Percentiles rank a stretch among this genome's conserved stretches.
phyloP scores from a whole-genome alignment of 2,329 filamentous ascomycete species.

The Mariannaea sp. region DNA sequence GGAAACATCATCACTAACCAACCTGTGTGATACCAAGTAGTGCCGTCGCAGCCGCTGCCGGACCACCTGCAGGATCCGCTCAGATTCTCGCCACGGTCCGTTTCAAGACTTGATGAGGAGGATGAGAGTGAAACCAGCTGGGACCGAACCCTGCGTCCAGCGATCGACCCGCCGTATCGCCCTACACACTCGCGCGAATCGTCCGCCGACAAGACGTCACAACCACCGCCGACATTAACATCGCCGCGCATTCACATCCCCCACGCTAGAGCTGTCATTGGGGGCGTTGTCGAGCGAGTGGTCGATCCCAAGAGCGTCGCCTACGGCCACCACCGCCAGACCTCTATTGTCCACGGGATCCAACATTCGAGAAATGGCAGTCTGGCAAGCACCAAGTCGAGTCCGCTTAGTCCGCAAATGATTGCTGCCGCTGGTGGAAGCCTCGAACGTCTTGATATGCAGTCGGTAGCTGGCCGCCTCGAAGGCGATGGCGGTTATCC shows the following conservation, averaged over 20 bases:
- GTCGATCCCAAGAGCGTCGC: conserved; percentile 58
- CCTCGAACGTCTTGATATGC: conserved; percentile 58
- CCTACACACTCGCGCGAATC: conserved; percentile 62
- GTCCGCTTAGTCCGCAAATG: conserved; percentile 85
- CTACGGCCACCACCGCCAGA: conserved; percentile 92
- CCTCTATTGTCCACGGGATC: conserved; percentile 94
- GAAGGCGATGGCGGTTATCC: conserved; percentile 49
- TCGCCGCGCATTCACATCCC: conserved; percentile 49
- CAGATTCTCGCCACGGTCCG: conserved; percentile 57
- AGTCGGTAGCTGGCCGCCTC: conserved; percentile 49
- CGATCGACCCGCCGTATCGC: conserved; percentile 49
- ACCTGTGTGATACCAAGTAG: conserved; percentile 44
- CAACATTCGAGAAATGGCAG: conserved; percentile 93
- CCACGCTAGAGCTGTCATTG: conserved; percentile 48
- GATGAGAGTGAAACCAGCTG: conserved; percentile 56
- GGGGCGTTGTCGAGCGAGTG: conserved; percentile 55
- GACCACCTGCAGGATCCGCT: conserved; percentile 58
- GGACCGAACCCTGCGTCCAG: conserved; percentile 57
- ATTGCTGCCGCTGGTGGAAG: conserved; percentile 70
- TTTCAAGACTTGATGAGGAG: conserved; percentile 58
- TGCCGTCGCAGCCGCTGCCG: conserved; percentile 64
- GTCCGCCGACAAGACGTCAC: conserved; percentile 59
- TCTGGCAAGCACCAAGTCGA: conserved; percentile 76
- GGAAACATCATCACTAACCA: conserved; percentile 28
- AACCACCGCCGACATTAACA: conserved; percentile 36